Evolutionary conservation across 192 early-diverging fungal genomes (phyloP).

Genomic region (Backusella luteola): DNA sequence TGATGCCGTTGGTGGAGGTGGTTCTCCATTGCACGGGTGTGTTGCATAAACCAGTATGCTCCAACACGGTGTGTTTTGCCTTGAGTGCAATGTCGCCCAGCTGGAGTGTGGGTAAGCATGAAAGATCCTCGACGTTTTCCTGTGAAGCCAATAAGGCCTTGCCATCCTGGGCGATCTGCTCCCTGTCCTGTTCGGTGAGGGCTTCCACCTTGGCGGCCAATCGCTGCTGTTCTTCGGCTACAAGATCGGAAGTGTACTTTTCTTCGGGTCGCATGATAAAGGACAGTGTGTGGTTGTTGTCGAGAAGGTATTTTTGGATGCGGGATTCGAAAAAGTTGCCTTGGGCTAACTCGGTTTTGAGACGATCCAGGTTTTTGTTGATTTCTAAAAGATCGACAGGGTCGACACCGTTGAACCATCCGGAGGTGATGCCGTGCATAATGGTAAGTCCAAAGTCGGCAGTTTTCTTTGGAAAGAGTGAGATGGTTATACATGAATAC

Average conservation of each 20-base stretch:
- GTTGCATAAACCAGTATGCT: slow-evolving; percentile 44
- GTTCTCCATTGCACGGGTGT: slow-evolving; percentile 73
- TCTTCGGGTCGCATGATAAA: slow-evolving; percentile 83
- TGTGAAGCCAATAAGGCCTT: slow-evolving; percentile 65
- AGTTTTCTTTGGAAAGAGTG: slow-evolving; percentile 55
- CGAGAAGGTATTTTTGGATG: slow-evolving; percentile 75
- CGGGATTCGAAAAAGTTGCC: slow-evolving; percentile 72
- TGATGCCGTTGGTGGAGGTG: slow-evolving; percentile 87
- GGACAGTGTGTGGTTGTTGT: slow-evolving; percentile 75
- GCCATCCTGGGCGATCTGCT: slow-evolving; percentile 66
- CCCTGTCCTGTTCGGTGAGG: slow-evolving; percentile 62
- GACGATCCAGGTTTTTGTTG: slow-evolving; percentile 69
- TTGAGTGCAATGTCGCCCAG: slow-evolving; percentile 71
- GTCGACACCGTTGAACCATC: slow-evolving; percentile 88
- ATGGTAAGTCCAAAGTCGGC: slow-evolving; percentile 84
- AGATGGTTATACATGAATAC: neutral
- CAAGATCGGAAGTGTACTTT: slow-evolving; percentile 58
- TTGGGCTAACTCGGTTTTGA: slow-evolving; percentile 57
- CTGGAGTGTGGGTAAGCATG: slow-evolving; percentile 80
- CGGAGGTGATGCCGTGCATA: slow-evolving; percentile 72
- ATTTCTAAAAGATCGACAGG: slow-evolving; percentile 81
- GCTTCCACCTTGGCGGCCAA: slow-evolving; percentile 59
- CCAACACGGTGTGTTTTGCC: slow-evolving; percentile 57
- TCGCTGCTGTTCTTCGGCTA: slow-evolving; percentile 61
- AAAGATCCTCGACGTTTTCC: slow-evolving; percentile 72